Base-by-base conservation (phyloP, 805 yeast genomes). In the Candida easanensis region DNA sequence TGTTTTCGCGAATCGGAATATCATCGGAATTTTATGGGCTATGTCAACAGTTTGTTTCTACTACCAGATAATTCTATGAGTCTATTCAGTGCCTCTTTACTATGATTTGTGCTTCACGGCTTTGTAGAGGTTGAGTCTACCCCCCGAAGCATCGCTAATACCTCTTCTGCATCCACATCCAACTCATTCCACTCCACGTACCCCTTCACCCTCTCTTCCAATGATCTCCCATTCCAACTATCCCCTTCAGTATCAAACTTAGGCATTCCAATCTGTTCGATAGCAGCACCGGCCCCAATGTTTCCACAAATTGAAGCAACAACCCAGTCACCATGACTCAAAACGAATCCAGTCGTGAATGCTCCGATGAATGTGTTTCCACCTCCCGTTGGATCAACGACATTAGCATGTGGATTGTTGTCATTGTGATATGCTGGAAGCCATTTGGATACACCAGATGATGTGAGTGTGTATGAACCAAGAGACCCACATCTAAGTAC, bases 301-400 rank as follows among this genome's bases (percentile, higher is more conserved):
- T 78, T 84, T 0, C 89, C 97, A 56, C 77, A 77, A 0, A 82
- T 65, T 5, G 82, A 79, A 0, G 83, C 85, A 9, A 73, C 62
- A 1, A 62, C 56, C 70, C 81, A 70, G 60, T 77, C 68, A 28
- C 69, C 63, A 23, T 63, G 32, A 49, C 78, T 64, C 39, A 80
- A 58, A 1, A 75, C 66, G 50, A 74, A 78, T 0, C 81, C 93
- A 2, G 82, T 66, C 9, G 82, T 76, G 42, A 88, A 76, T 0
- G 86, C 95, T 1, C 97, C 97, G 39, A 88, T 77, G 58, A 84
- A 89, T 0, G 96, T 74, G 57, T 90, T 95, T 0, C 98, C 98
- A 15, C 95, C 96, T 0, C 98, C 98, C 0, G 97, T 90, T 3
- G 97, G 95, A 61, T 90, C 98, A 1, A 85, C 69, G 0, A 89